Evolutionary conservation across 2,329 filamentous ascomycete genomes (phyloP).

Genomic region (Chrysoporthe deuterocubensis): DNA sequence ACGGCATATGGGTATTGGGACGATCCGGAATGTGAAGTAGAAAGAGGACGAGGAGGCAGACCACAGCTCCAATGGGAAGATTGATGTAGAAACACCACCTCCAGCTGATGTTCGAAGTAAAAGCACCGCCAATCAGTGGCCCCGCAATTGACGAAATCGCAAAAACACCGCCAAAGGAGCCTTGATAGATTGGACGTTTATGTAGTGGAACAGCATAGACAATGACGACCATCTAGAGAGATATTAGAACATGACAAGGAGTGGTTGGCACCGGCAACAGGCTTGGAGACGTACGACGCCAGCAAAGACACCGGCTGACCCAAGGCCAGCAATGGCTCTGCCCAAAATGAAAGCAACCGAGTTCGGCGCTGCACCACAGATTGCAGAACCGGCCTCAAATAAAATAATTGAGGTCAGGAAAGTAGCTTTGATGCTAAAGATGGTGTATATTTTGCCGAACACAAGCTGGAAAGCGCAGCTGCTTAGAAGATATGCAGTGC

Average conservation of each 20-base stretch:
- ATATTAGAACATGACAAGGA: not conserved
- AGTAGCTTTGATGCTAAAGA: constrained; percentile 19
- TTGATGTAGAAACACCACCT: constrained; percentile 35
- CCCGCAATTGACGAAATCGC: constrained; percentile 19
- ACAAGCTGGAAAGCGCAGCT: constrained; percentile 20
- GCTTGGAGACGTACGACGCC: constrained; percentile 29
- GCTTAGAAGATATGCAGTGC: constrained; percentile 35
- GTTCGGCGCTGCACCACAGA: constrained; percentile 36
- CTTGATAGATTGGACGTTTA: constrained; percentile 8
- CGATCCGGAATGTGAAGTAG: constrained; percentile 28
- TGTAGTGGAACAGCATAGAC: constrained; percentile 11
- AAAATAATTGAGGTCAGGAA: constrained; percentile 23
- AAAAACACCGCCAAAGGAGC: constrained; percentile 13
- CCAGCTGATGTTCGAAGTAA: constrained; percentile 32
- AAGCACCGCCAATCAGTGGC: constrained; percentile 33
- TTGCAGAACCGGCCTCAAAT: constrained; percentile 32
- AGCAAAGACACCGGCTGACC: constrained; percentile 34
- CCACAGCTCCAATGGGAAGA: not conserved
- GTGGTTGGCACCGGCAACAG: no score
- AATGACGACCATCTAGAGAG: constrained; percentile 13
- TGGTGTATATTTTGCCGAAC: constrained; percentile 29
- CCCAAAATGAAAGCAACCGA: constrained; percentile 36
- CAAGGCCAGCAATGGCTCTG: constrained; percentile 34
- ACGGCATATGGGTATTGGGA: constrained; percentile 21
- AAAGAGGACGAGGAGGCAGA: constrained; percentile 28